A percentile compares a stretch with the other conserved stretches of the same genome.
These are phyloP conservation scores for Malassezia brasiliensis DNA, from an alignment of 1,284 basidiomycete species.

Conservation along the genomic window DNA sequence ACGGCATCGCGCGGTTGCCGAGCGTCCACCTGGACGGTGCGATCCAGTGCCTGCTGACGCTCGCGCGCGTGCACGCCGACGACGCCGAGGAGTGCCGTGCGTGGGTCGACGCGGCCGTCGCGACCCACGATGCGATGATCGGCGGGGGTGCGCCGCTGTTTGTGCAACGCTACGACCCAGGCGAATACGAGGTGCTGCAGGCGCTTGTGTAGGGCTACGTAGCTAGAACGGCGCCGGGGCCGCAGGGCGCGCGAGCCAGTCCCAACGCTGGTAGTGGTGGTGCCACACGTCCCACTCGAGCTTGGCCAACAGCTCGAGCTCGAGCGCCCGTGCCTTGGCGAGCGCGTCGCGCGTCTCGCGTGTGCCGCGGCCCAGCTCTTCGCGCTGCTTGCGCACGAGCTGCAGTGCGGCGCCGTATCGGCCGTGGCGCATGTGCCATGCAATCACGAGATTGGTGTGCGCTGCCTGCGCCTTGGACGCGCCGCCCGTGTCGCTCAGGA, in stretches of 20 bases:
- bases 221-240: constrained; percentile 11
- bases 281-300: constrained; percentile 30
- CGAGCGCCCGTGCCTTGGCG: constrained; percentile 25
- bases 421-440: constrained; percentile 31
- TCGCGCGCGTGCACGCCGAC: constrained; percentile 16
- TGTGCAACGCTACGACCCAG: constrained; percentile 26
- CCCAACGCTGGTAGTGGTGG: constrained; percentile 7
- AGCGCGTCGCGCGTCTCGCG: constrained; percentile 29
- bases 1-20: constrained; percentile 22
- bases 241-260: constrained; percentile 1
- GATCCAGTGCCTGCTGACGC: constrained; percentile 27
- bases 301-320: constrained; percentile 23
- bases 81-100: constrained; percentile 1
- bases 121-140: constrained; percentile 35
- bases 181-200: not conserved
- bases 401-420: constrained; percentile 36
- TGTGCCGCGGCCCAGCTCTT: constrained; percentile 35
- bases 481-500: constrained; percentile 25
- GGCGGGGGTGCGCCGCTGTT: constrained; percentile 36
- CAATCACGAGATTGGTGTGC: constrained; percentile 26
- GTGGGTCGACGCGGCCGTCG: constrained; percentile 30
- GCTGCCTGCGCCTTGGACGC: constrained; percentile 32
- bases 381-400: constrained; percentile 31
- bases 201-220: not conserved
- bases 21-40: constrained; percentile 35